phyloP scores from a whole-genome alignment of 2,329 filamentous ascomycete species.

The Nannizziopsis barbatae region DNA sequence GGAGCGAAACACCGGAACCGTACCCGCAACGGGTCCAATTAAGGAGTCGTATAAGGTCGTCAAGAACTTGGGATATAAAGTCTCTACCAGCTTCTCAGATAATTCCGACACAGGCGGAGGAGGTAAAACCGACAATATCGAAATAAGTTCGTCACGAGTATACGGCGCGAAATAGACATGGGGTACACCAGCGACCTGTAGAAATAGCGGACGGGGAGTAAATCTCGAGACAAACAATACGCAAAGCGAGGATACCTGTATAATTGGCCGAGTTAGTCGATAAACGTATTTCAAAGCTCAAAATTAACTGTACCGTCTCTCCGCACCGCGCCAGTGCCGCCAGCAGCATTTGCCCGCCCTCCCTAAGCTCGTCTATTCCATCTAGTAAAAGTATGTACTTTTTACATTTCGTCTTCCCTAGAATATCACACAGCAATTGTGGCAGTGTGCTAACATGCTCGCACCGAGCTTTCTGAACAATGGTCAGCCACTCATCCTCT shows the following conservation, averaged over 20 bases:
- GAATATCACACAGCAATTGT: constrained; percentile 51
- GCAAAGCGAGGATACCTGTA: constrained; percentile 65
- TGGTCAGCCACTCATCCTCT: constrained; percentile 31
- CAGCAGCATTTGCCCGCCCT: constrained; percentile 65
- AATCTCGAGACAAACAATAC: constrained; percentile 66
- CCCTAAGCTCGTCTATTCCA: constrained; percentile 72
- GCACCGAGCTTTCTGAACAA: constrained; percentile 50
- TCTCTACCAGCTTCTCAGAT: constrained; percentile 22
- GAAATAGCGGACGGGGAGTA: constrained; percentile 52
- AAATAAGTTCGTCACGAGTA: constrained; percentile 64
- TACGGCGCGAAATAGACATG: constrained; percentile 79
- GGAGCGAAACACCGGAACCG: constrained; percentile 59
- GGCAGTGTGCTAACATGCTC: constrained; percentile 69
- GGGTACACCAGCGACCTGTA: constrained; percentile 59
- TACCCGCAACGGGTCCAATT: constrained; percentile 66
- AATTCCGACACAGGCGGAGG: constrained; percentile 29
- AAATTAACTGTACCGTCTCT: constrained; percentile 53
- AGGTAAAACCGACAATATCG: constrained; percentile 56
- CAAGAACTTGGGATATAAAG: constrained; percentile 56
- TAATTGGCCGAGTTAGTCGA: background rate
- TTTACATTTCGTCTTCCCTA: constrained; percentile 22
- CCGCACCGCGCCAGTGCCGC: constrained; percentile 71
- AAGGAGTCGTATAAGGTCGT: constrained; percentile 80
- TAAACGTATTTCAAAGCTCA: constrained; percentile 8
- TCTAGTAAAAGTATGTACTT: constrained; percentile 79